Conservation (phyloP, 129 eudicot genomes). For the Rutidosis leptorrhynchoides region DNA sequence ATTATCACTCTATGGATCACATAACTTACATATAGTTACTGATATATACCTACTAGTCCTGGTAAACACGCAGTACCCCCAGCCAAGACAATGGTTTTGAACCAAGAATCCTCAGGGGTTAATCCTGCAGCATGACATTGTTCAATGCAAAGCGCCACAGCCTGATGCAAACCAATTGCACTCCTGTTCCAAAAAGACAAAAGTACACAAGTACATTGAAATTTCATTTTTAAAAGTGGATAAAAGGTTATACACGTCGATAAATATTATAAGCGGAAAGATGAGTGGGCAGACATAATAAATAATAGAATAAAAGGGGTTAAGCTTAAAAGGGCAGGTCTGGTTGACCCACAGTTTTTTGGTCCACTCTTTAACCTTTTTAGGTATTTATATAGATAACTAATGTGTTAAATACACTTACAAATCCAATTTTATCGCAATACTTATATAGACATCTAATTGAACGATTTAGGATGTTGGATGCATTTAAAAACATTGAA, state of each 20-base stretch:
- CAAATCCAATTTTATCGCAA: neutral
- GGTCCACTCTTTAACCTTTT: neutral
- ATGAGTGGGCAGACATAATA: neutral
- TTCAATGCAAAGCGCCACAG: slow-evolving; percentile 84
- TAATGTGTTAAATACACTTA: neutral
- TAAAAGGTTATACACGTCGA: neutral
- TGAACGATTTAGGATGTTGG: neutral
- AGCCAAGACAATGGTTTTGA: slow-evolving; percentile 75
- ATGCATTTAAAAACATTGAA: neutral
- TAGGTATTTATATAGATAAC: neutral
- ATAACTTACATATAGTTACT: neutral
- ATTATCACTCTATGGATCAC: neutral
- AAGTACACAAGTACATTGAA: neutral
- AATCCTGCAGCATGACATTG: slow-evolving; percentile 82
- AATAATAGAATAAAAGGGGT: neutral
- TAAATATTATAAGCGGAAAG: neutral
- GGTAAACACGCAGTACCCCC: slow-evolving; percentile 94
- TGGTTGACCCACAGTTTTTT: neutral
- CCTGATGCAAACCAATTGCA: slow-evolving; percentile 83
- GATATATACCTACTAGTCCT: slow-evolving; percentile 71
- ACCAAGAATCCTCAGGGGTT: slow-evolving; percentile 71
- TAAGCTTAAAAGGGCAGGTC: neutral
- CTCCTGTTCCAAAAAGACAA: slow-evolving; percentile 47
- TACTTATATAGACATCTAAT: neutral
- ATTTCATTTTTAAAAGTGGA: slow-evolving; percentile 11